These are phyloP conservation scores for Ophiostoma novo-ulmi DNA, from an alignment of 2,329 filamentous ascomycete genomes.

Conservation along the genomic window DNA sequence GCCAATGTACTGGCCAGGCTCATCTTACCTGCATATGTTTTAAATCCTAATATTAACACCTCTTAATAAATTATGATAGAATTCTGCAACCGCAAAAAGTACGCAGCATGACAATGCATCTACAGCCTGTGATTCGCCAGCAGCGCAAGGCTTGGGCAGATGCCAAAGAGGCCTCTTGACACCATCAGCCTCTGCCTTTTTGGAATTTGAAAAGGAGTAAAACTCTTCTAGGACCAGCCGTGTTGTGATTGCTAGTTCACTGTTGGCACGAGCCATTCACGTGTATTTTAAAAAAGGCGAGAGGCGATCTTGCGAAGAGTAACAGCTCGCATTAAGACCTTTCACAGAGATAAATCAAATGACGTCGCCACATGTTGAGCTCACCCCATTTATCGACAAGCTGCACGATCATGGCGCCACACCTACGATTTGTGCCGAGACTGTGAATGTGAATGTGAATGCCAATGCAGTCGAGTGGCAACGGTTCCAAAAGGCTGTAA, in stretches of 20 bases:
- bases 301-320: too few relatives aligned
- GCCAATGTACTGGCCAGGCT: not conserved
- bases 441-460: too few relatives aligned
- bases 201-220: not conserved
- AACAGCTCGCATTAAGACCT: too few relatives aligned
- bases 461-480: too few relatives aligned
- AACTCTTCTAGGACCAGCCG: not conserved
- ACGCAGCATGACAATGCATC: not conserved
- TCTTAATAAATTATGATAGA: not conserved
- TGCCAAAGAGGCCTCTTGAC: not conserved
- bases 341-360: too few relatives aligned
- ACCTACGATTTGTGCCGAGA: too few relatives aligned
- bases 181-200: not conserved
- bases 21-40: not conserved
- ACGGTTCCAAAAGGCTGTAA: too few relatives aligned
- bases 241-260: too few relatives aligned
- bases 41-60: not conserved
- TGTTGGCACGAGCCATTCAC: too few relatives aligned
- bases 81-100: not conserved
- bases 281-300: too few relatives aligned
- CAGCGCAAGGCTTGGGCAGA: slow-evolving; percentile 19
- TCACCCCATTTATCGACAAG: not conserved
- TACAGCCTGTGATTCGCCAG: slow-evolving; percentile 19
- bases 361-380: too few relatives aligned
- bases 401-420: not conserved